A percentile compares a stretch with the other conserved stretches of the same genome.
phyloP scores from a whole-genome alignment of 2,329 filamentous ascomycete species.

The Blastomyces parvus region DNA sequence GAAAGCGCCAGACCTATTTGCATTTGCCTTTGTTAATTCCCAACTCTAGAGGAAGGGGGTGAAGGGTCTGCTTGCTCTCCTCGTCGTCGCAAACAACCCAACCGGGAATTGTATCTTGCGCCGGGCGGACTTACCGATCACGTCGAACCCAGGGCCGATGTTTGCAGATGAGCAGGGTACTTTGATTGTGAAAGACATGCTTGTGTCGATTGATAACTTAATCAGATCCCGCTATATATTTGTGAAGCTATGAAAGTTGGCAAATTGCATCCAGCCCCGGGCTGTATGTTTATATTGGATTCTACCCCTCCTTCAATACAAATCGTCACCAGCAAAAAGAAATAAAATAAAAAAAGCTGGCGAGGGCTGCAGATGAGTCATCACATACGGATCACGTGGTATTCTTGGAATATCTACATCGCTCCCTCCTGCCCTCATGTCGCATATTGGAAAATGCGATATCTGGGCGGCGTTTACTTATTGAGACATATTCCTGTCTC shows the following conservation, averaged over 20 bases:
- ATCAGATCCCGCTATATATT: not conserved
- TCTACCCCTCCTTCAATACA: not conserved
- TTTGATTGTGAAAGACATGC: conserved; percentile 52
- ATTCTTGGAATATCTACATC: too few species aligned
- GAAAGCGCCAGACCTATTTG: conserved; percentile 71
- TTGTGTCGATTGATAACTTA: not conserved
- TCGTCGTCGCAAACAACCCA: not conserved
- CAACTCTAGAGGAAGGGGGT: not conserved
- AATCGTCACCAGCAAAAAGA: not conserved
- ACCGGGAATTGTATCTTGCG: not conserved
- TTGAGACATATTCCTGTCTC: not conserved
- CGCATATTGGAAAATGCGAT: not conserved
- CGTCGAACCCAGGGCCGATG: conserved; percentile 95
- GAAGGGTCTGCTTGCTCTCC: not conserved
- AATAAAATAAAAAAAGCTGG: not conserved
- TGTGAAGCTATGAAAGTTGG: not conserved
- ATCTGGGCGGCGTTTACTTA: not conserved
- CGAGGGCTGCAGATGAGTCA: not conserved
- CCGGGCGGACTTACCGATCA: conserved; percentile 47
- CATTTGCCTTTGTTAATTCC: not conserved
- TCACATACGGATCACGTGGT: too few species aligned
- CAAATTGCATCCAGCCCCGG: not conserved
- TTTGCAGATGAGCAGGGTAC: conserved; percentile 94
- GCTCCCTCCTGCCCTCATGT: too few species aligned
- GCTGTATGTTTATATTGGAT: not conserved